Conservation (phyloP, 1,284 basidiomycete species). For the Flammula alnicola region DNA sequence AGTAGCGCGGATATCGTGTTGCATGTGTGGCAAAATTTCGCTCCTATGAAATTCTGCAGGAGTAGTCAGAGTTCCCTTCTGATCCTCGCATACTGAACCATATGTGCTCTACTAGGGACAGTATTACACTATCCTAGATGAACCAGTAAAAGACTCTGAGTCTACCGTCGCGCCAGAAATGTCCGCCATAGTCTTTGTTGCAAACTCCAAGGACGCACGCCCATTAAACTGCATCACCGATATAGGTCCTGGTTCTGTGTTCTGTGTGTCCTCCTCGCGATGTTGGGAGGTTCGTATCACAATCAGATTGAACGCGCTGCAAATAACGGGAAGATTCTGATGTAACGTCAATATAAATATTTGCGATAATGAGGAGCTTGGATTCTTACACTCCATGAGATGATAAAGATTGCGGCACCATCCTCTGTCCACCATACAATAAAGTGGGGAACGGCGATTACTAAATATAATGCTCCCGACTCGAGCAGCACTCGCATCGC, state of each 20-base stretch:
- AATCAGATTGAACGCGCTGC: conserved; percentile 21
- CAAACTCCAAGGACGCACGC: not conserved
- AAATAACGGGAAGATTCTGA: conserved; percentile 17
- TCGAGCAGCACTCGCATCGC: conserved; percentile 18
- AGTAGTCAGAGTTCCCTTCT: too few relatives aligned
- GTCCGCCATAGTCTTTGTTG: not conserved
- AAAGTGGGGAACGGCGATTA: conserved; percentile 18
- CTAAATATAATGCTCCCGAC: conserved; percentile 17
- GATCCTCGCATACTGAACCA: too few relatives aligned
- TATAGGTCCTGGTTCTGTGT: not conserved
- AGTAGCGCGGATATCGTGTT: too few relatives aligned
- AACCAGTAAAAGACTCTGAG: too few relatives aligned
- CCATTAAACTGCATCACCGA: conserved; percentile 1
- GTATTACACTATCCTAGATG: too few relatives aligned
- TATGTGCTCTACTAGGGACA: too few relatives aligned
- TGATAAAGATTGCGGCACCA: conserved; percentile 11
- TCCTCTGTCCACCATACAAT: conserved; percentile 19
- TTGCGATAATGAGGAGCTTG: not conserved
- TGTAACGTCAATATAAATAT: not conserved
- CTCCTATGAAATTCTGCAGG: too few relatives aligned
- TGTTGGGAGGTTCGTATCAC: conserved; percentile 11
- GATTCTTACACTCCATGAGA: conserved; percentile 12
- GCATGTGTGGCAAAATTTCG: too few relatives aligned
- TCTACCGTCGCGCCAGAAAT: not conserved
- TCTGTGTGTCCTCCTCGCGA: conserved; percentile 1